Evolutionary conservation across 768 basidiomycete species (phyloP).

Genomic region (Termitomyces sp.): DNA sequence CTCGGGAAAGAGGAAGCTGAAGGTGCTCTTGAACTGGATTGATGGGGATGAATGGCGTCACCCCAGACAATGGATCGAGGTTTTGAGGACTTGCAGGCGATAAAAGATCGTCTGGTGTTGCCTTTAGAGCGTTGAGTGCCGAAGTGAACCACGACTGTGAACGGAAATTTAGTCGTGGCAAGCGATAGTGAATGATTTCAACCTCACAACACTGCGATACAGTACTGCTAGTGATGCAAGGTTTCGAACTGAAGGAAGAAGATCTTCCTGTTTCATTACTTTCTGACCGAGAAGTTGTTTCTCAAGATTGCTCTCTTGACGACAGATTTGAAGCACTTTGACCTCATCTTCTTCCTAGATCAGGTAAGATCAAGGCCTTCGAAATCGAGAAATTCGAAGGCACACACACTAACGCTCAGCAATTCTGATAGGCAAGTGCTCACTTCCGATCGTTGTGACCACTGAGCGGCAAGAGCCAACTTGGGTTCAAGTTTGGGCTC

Average conservation of each 20-base stretch:
- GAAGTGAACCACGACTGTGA: conserved; percentile 79
- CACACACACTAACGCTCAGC: conserved; percentile 44
- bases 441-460: conserved; percentile 86
- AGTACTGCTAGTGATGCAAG: conserved; percentile 72
- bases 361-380: background rate
- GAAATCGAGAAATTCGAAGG: background rate
- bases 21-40: conserved; percentile 44
- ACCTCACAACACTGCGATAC: conserved; percentile 80
- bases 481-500: conserved; percentile 37
- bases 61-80: conserved; percentile 46
- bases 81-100: conserved; percentile 48
- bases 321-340: conserved; percentile 52
- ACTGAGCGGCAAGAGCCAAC: conserved; percentile 62
- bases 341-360: conserved; percentile 33
- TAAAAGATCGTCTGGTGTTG: conserved; percentile 47
- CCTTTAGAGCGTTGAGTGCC: conserved; percentile 65
- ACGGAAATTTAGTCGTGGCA: conserved; percentile 1
- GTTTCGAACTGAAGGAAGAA: conserved; percentile 69
- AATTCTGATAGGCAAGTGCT: conserved; percentile 68
- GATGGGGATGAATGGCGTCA: conserved; percentile 41
- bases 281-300: conserved; percentile 55
- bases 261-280: conserved; percentile 52
- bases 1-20: conserved; percentile 72
- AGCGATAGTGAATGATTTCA: background rate
- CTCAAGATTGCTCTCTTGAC: conserved; percentile 80